These are phyloP conservation scores for Calocera viscosa DNA, from an alignment of 768 basidiomycete species.

Conservation along the genomic window DNA sequence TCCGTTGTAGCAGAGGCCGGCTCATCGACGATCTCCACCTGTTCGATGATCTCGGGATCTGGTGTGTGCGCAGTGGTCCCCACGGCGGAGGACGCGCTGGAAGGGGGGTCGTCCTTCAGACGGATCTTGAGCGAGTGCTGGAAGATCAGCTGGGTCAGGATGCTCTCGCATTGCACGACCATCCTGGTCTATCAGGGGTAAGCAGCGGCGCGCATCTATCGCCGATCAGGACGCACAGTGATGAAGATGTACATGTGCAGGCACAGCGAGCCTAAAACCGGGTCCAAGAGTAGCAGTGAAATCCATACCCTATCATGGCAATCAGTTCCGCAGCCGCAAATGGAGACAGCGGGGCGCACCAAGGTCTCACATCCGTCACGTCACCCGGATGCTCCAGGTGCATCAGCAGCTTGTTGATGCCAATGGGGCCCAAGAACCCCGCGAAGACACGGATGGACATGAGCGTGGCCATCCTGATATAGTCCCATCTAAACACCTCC, in stretches of 20 bases:
- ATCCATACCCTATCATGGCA: conserved; percentile 5
- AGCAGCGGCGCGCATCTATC: neutral
- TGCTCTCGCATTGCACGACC: conserved; percentile 38
- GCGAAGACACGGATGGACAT: neutral
- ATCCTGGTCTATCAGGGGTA: conserved; percentile 29
- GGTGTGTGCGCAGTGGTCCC: neutral
- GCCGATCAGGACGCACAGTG: neutral
- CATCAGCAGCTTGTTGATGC: conserved; percentile 18
- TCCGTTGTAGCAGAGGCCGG: neutral
- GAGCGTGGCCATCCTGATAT: neutral
- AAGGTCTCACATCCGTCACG: neutral
- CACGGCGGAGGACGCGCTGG: neutral
- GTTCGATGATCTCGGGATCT: neutral
- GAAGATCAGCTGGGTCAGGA: conserved; percentile 59
- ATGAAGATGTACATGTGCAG: conserved; percentile 46
- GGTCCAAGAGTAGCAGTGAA: conserved; percentile 20
- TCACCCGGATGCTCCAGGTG: neutral
- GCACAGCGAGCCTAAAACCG: conserved; percentile 26
- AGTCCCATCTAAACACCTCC: neutral
- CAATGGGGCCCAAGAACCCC: conserved; percentile 2
- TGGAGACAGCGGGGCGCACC: neutral
- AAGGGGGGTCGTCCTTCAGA: conserved; percentile 36
- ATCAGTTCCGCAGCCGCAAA: neutral
- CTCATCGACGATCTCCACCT: neutral
- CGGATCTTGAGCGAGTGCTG: conserved; percentile 70